phyloP scores from a whole-genome alignment of 805 yeast species.

The Starmera caribaea region DNA sequence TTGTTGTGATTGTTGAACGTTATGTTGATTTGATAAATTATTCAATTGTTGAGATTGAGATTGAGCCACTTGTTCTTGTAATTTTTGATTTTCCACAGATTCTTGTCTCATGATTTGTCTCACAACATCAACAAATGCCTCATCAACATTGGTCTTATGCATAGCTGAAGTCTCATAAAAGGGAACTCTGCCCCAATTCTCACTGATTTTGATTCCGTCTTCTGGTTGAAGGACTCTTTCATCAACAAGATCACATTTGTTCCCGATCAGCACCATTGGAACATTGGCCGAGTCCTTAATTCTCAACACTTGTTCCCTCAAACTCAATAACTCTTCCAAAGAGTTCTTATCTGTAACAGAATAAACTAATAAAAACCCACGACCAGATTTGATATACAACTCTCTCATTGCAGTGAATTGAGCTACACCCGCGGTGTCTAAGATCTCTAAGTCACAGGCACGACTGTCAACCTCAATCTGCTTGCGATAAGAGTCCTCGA shows the following conservation, averaged over 20 bases:
- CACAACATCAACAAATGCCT: conserved; percentile 80
- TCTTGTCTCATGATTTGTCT: conserved; percentile 83
- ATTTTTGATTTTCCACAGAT: conserved; percentile 7
- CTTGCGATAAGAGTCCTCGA: conserved; percentile 90
- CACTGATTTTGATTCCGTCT: conserved; percentile 76
- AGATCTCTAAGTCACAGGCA: conserved; percentile 74
- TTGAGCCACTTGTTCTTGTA: too few species aligned
- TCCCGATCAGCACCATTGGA: conserved; percentile 88
- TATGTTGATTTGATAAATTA: not conserved
- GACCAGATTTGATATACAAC: conserved; percentile 76
- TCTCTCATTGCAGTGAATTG: conserved; percentile 96
- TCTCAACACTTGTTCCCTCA: conserved; percentile 75
- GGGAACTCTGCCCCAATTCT: conserved; percentile 79
- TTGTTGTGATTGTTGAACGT: not conserved
- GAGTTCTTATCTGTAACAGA: conserved; percentile 73
- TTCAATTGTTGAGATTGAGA: too few species aligned
- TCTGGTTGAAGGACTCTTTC: conserved; percentile 71
- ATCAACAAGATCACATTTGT: conserved; percentile 75
- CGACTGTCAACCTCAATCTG: conserved; percentile 84
- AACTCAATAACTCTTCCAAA: conserved; percentile 63
- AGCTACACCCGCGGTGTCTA: conserved; percentile 92
- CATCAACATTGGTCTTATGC: conserved; percentile 81
- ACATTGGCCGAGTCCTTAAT: conserved; percentile 70
- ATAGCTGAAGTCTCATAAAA: conserved; percentile 93
- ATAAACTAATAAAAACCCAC: conserved; percentile 83